A percentile compares a stretch with the other conserved stretches of the same genome.
phyloP scores from a whole-genome alignment of 192 early-diverging fungal species.

The Dissophora ornata region DNA sequence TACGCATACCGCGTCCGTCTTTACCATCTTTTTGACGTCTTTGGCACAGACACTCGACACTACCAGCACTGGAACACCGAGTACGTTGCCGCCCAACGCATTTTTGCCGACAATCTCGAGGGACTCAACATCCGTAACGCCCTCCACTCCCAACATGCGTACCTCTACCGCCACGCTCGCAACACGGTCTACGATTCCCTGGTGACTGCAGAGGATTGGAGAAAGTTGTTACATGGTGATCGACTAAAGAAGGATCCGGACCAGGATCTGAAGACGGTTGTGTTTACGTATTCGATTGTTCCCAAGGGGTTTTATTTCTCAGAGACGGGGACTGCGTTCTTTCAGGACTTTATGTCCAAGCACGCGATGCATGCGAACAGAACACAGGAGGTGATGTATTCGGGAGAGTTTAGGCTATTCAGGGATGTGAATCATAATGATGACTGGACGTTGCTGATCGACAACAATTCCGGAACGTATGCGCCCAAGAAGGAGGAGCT shows the following conservation, averaged over 20 bases:
- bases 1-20: conserved; percentile 47
- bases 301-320: conserved; percentile 24
- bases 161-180: conserved; percentile 50
- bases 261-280: conserved; percentile 40
- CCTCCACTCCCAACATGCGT: conserved; percentile 40
- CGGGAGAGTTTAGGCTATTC: conserved; percentile 49
- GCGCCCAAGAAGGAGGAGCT: conserved; percentile 39
- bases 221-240: conserved; percentile 23
- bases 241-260: conserved; percentile 24
- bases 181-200: conserved; percentile 12
- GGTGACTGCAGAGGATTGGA: conserved; percentile 19
- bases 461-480: conserved; percentile 53
- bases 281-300: conserved; percentile 43
- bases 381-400: conserved; percentile 29
- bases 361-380: conserved; percentile 55
- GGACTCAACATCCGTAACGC: conserved; percentile 36
- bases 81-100: conserved; percentile 30
- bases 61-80: conserved; percentile 43
- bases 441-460: conserved; percentile 47
- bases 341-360: conserved; percentile 55
- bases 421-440: conserved; percentile 18
- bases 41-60: conserved; percentile 8
- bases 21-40: conserved; percentile 39
- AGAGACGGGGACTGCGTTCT: conserved; percentile 37
- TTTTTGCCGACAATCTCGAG: conserved; percentile 41